Conservation (phyloP, 2,329 filamentous ascomycete genomes). For the Delphinella strobiligena region DNA sequence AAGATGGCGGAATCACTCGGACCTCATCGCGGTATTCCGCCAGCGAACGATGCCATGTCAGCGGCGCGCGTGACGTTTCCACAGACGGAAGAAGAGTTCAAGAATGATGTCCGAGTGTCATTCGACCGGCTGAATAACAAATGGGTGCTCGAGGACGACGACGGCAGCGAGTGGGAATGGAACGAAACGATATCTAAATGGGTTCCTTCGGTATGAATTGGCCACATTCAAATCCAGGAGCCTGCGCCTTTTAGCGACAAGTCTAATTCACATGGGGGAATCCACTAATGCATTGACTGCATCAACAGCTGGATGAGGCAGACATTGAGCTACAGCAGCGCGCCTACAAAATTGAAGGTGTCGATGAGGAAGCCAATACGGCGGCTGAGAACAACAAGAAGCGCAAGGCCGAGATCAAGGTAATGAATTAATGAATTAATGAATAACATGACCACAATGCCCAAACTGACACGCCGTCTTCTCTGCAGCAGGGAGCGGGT, state of each 20-base stretch:
- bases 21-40: conserved; percentile 2
- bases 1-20: conserved; percentile 5
- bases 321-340: conserved; percentile 48
- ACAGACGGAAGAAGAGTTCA: conserved; percentile 53
- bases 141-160: conserved; percentile 72
- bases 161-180: conserved; percentile 78
- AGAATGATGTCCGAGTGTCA: conserved; percentile 68
- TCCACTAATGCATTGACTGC: conserved; percentile 4
- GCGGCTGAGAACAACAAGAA: conserved; percentile 33
- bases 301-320: conserved; percentile 46
- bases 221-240: not conserved
- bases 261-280: not conserved
- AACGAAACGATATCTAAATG: conserved; percentile 60
- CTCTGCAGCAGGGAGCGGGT: conserved; percentile 10
- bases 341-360: conserved; percentile 48
- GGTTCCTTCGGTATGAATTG: conserved; percentile 49
- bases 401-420: conserved; percentile 28
- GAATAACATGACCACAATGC: too few species aligned
- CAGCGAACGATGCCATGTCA: conserved; percentile 4
- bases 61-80: conserved; percentile 31
- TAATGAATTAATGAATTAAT: too few species aligned
- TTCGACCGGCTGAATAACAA: conserved; percentile 75
- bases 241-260: too few species aligned
- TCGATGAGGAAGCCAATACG: conserved; percentile 44
- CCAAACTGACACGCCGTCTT: too few species aligned